Evolutionary conservation across 2,329 filamentous ascomycete genomes (phyloP), one percentile per base, ranked within the genome.

Genomic region (Pyricularia grisea): DNA sequence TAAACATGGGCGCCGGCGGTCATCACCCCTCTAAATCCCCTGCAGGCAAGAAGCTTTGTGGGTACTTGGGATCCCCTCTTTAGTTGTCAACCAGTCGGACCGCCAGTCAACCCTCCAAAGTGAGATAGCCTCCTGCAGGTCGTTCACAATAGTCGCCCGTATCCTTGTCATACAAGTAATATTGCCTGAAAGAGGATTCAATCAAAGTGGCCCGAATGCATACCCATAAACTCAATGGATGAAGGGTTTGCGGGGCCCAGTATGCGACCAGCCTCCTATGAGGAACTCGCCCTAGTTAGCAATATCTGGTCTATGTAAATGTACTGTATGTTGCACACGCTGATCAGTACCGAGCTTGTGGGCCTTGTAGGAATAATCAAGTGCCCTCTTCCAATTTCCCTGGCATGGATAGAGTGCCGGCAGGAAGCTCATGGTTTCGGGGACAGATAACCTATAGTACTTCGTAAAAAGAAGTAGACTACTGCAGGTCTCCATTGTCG

Each of bases 21-120:
- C 60, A 61, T 68, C 67, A 68, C 67, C 60, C 33, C 67, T 61
- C 58, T 36, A 17, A 28, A 50, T 61, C 33, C 58, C 31, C 25
- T 65, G 61, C 17, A 42, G 33, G 11, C 25, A 27, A 50, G n/a
- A 36, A 42, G 30, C 64, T 66, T 66, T 66, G 31, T 63, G 60
- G 60, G 60, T 30, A 63, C n/a, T 17, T 23, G 28, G 27, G 14
- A 30, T 67, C 66, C 66, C 55, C 60, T 68, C 67, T 61, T 68
- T 58, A 17, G 31, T 23, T 65, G 23, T 31, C 28, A 36, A 33
- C 67, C 67, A 68, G 67, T 68, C 55, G 31, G 28, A 31, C n/a
- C 7, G 30, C 30, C 58, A 25, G 28, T 27, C 67, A 61, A 33
- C 60, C 67, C 60, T 64, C 58, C 67, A 23, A 50, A 20, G 33